These are phyloP conservation scores for Geranium incanum DNA, from an alignment of 441 rosid genomes.

Conservation along the genomic window DNA sequence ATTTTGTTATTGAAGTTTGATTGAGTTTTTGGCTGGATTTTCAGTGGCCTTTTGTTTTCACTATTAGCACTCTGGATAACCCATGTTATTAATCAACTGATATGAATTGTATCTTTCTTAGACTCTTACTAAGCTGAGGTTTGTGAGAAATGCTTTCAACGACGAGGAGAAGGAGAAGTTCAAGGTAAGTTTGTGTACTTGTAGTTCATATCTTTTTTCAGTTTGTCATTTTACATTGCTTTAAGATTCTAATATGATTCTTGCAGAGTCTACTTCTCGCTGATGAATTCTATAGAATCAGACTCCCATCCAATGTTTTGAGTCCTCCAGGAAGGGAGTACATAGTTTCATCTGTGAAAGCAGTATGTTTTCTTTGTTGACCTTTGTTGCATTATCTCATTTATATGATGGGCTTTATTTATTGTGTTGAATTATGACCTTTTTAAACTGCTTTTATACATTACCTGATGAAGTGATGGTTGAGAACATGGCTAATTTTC, in stretches of 20 bases:
- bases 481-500: not conserved
- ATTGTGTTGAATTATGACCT: not conserved
- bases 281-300: slow-evolving; percentile 81
- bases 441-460: not conserved
- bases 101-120: slow-evolving; percentile 20
- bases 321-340: slow-evolving; percentile 63
- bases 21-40: no score
- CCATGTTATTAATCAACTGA: not conserved
- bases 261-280: slow-evolving; percentile 59
- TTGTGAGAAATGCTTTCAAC: slow-evolving; percentile 60
- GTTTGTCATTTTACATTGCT: slow-evolving; percentile 8
- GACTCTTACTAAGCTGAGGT: slow-evolving; percentile 80
- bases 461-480: not conserved
- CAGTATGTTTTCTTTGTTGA: slow-evolving; percentile 40
- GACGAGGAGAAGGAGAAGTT: slow-evolving; percentile 54
- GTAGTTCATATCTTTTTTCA: not conserved
- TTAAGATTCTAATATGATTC: slow-evolving; percentile 10
- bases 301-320: slow-evolving; percentile 83
- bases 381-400: not conserved
- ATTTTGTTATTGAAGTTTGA: not conserved
- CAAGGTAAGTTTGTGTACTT: slow-evolving; percentile 34
- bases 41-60: not conserved
- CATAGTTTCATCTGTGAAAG: slow-evolving; percentile 74
- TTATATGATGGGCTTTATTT: not conserved
- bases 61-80: not conserved